These are phyloP conservation scores for Exophiala bonariae DNA, from an alignment of 2,329 filamentous ascomycete genomes.

Conservation along the genomic window DNA sequence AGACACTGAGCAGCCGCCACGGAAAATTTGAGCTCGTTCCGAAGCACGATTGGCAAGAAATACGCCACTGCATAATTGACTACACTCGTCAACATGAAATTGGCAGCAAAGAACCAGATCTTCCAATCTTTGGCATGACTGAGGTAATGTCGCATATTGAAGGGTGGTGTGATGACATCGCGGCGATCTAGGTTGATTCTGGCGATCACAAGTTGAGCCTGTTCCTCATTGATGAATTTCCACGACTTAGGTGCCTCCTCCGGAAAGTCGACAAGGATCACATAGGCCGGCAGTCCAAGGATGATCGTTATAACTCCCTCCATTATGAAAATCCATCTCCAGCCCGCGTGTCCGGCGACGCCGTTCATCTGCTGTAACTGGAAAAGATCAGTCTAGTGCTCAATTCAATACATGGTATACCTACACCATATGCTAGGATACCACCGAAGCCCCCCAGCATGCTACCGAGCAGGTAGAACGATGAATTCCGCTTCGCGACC, in stretches of 20 bases:
- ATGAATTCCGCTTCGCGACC: constrained; percentile 11
- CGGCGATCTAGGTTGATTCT: background rate
- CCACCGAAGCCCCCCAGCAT: constrained; percentile 11
- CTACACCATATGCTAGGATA: constrained; percentile 12
- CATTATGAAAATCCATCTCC: constrained; percentile 3
- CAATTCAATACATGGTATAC: background rate
- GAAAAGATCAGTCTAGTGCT: background rate
- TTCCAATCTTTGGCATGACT: constrained; percentile 50
- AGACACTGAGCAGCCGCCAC: constrained; percentile 68
- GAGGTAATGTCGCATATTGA: constrained; percentile 50
- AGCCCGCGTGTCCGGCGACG: background rate
- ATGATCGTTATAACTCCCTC: background rate
- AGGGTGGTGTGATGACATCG: constrained; percentile 44
- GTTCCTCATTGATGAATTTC: background rate
- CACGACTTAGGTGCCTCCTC: background rate
- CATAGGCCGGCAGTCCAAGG: background rate
- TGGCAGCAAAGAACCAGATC: constrained; percentile 55
- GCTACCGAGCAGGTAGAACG: constrained; percentile 10
- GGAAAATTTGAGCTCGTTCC: constrained; percentile 63
- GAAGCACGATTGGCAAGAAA: constrained; percentile 75
- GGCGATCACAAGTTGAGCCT: background rate
- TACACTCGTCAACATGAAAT: constrained; percentile 60
- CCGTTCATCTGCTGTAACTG: constrained; percentile 2
- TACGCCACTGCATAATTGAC: constrained; percentile 75
- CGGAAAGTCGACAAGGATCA: constrained; percentile 2